Conservation (phyloP, 2,329 filamentous ascomycete species). For the Botrytis sinoallii region DNA sequence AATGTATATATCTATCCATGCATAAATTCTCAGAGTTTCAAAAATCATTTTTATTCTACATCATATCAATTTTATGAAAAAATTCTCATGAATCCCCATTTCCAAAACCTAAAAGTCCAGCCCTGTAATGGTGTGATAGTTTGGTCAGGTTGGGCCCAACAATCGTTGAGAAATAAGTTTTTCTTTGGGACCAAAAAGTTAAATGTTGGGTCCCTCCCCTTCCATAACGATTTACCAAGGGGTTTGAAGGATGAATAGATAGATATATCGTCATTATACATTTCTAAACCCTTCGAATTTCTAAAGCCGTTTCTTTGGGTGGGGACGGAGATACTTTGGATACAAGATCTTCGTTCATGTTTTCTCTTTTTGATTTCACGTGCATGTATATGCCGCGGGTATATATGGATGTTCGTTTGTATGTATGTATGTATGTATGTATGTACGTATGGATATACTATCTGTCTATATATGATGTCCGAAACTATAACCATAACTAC, state of each 20-base stretch:
- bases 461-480: background rate
- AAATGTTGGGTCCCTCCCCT: background rate
- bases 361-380: background rate
- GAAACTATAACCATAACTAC: background rate
- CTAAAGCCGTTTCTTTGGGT: background rate
- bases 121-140: background rate
- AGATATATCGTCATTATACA: background rate
- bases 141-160: background rate
- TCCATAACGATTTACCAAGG: background rate
- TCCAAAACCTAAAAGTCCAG: background rate
- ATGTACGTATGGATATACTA: background rate
- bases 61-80: too few relatives aligned
- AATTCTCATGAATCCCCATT: background rate
- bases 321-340: background rate
- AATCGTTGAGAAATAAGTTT: background rate
- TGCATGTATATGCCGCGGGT: background rate
- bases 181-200: background rate
- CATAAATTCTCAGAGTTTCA: background rate
- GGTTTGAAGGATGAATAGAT: background rate
- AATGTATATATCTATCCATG: background rate
- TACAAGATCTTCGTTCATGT: background rate
- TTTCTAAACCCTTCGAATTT: background rate
- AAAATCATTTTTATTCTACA: background rate
- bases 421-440: background rate
- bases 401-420: background rate